phyloP scores from a whole-genome alignment of 345 rosid species.

The Erysimum cheiranthoides region DNA sequence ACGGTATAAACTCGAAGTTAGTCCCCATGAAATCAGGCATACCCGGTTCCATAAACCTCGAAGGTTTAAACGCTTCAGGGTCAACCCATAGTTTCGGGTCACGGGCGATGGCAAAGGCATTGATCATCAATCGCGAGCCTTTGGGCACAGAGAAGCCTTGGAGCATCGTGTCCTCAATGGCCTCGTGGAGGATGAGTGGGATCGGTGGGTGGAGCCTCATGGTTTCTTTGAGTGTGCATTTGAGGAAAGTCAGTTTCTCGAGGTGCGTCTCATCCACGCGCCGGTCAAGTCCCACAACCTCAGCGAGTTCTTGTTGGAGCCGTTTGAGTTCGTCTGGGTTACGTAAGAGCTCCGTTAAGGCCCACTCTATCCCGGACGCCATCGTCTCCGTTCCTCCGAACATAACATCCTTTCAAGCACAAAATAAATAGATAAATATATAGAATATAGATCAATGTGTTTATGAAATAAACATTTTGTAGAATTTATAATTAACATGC shows the following conservation, averaged over 20 bases:
- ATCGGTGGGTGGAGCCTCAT: conserved; percentile 94
- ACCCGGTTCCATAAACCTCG: conserved; percentile 67
- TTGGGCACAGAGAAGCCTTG: conserved; percentile 71
- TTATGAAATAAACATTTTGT: no score
- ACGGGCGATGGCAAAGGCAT: conserved; percentile 78
- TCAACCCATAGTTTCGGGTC: conserved; percentile 81
- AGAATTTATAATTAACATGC: neutral
- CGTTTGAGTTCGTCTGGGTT: conserved; percentile 66
- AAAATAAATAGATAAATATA: neutral
- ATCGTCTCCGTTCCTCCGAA: conserved; percentile 97
- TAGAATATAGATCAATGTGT: neutral
- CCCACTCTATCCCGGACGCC: conserved; percentile 96
- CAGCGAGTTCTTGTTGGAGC: conserved; percentile 73
- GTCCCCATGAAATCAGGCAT: conserved; percentile 80
- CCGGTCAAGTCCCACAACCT: conserved; percentile 79
- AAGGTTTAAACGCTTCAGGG: conserved; percentile 69
- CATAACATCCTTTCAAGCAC: conserved; percentile 73
- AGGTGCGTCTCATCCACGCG: conserved; percentile 77
- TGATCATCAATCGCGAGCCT: conserved; percentile 73
- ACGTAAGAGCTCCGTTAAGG: conserved; percentile 75
- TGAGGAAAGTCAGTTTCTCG: conserved; percentile 66
- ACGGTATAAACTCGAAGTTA: conserved; percentile 85
- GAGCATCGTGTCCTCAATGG: conserved; percentile 66
- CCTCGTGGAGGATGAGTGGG: conserved; percentile 92
- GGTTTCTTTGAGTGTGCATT: conserved; percentile 76